phyloP scores from a whole-genome alignment of 768 basidiomycete species.

The Tephrocybe rancida region DNA sequence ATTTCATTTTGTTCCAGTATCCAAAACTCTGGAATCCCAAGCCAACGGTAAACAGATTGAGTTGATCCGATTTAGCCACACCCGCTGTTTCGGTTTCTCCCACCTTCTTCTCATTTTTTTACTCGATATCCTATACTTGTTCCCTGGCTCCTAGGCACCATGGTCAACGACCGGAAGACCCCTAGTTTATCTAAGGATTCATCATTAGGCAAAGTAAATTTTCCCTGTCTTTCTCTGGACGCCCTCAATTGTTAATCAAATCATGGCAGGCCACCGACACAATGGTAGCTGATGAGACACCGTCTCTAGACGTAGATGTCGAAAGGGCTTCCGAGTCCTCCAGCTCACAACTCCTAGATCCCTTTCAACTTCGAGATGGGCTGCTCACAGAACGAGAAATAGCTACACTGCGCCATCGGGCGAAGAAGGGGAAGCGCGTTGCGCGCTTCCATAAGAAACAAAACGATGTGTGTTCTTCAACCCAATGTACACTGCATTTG shows the following conservation, averaged over 20 bases:
- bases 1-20: slow-evolving; percentile 15
- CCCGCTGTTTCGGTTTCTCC: slow-evolving; percentile 46
- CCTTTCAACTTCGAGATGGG: slow-evolving; percentile 65
- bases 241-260: slow-evolving; percentile 14
- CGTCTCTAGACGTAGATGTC: slow-evolving; percentile 43
- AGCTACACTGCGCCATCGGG: slow-evolving; percentile 54
- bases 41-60: slow-evolving; percentile 36
- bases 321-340: slow-evolving; percentile 42
- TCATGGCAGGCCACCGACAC: slow-evolving; percentile 45
- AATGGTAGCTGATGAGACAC: slow-evolving; percentile 48
- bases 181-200: slow-evolving; percentile 30
- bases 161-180: slow-evolving; percentile 33
- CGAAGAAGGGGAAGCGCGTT: slow-evolving; percentile 59
- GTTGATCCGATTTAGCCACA: slow-evolving; percentile 36
- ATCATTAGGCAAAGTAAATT: slow-evolving; percentile 25
- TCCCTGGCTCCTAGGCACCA: slow-evolving; percentile 28
- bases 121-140: slow-evolving; percentile 25
- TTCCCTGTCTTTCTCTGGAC: slow-evolving; percentile 10
- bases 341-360: slow-evolving; percentile 48
- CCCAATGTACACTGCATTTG: neutral
- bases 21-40: slow-evolving; percentile 24
- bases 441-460: slow-evolving; percentile 71
- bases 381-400: slow-evolving; percentile 67
- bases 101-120: slow-evolving; percentile 25
- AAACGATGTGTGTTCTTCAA: slow-evolving; percentile 56